Conservation (phyloP, 139 green algal species). For the Tetradesmus lagerheimii region DNA sequence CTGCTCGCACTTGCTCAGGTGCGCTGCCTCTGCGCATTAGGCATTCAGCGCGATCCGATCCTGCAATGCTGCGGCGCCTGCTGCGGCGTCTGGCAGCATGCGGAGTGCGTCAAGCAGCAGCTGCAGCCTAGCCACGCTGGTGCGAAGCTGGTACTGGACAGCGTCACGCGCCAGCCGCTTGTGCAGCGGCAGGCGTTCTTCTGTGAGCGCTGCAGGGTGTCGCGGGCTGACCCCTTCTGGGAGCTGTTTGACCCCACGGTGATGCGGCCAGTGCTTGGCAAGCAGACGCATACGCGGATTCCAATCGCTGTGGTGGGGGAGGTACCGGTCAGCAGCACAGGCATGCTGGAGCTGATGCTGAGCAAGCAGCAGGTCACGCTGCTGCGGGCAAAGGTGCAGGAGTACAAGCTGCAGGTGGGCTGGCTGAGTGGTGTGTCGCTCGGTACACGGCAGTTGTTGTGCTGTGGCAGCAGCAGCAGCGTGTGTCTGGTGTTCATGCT, state of each 20-base stretch:
- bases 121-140: neutral
- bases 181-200: conserved; percentile 44
- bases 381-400: neutral
- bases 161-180: neutral
- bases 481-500: too few species aligned
- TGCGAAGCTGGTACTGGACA: too few species aligned
- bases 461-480: neutral
- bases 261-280: conserved; percentile 42
- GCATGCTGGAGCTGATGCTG: conserved; percentile 34
- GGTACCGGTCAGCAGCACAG: neutral
- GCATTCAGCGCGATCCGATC: conserved; percentile 53
- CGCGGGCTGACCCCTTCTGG: conserved; percentile 83
- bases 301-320: neutral
- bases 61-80: conserved; percentile 70
- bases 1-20: conserved; percentile 35
- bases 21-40: conserved; percentile 67
- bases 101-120: conserved; percentile 58
- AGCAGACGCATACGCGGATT: neutral
- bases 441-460: neutral
- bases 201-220: conserved; percentile 72
- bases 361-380: conserved; percentile 35
- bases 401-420: conserved; percentile 54
- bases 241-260: conserved; percentile 56
- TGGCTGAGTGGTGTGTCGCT: neutral
- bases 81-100: conserved; percentile 85